Conservation (phyloP, 139 green algal genomes). For the Chlorella sp. region DNA sequence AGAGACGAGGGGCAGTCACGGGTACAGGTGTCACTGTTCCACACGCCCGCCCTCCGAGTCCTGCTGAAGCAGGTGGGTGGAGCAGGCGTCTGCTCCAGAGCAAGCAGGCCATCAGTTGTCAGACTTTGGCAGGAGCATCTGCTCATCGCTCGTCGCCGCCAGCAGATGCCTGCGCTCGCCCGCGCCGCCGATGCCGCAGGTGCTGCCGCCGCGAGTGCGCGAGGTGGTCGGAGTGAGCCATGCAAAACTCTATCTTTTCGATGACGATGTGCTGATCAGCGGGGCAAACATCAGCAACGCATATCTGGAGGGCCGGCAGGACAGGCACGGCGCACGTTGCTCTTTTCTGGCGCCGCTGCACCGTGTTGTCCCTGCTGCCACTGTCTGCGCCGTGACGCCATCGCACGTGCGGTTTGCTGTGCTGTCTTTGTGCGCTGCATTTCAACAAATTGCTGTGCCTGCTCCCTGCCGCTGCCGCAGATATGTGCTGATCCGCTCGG, state of each 20-base stretch:
- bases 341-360: neutral
- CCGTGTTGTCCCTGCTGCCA: neutral
- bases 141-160: no score
- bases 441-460: no score
- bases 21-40: constrained; percentile 27
- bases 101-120: neutral
- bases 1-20: no score
- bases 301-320: constrained; percentile 59
- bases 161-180: no score
- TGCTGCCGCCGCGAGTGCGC: constrained; percentile 35
- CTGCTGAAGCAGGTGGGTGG: constrained; percentile 31
- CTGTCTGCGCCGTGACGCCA: no score
- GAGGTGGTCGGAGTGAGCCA: constrained; percentile 50
- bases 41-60: constrained; percentile 32
- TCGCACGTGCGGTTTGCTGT: no score
- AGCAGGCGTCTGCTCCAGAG: neutral
- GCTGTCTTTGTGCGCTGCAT: no score
- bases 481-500: constrained; percentile 10
- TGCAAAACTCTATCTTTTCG: constrained; percentile 57
- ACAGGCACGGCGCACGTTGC: no score
- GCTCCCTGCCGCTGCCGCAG: no score
- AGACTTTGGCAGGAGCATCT: neutral
- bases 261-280: constrained; percentile 55
- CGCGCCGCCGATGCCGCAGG: neutral
- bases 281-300: constrained; percentile 57